Evolutionary conservation across 768 basidiomycete genomes (phyloP).

Genomic region (Tulasnella calospora): DNA sequence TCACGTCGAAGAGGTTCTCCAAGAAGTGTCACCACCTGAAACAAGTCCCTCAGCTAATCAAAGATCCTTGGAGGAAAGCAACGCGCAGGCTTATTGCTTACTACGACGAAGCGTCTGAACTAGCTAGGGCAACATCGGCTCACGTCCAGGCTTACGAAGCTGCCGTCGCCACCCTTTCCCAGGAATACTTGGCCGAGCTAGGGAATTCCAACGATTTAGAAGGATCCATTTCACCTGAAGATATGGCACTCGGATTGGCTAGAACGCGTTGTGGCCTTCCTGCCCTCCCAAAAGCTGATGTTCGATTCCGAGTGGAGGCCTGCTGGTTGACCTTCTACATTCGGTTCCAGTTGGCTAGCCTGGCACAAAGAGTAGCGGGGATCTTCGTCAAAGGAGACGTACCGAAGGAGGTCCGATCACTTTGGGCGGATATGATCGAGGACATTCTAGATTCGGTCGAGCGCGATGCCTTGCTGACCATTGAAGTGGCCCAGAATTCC

Average conservation of each 20-base stretch:
- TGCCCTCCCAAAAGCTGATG: constrained; percentile 51
- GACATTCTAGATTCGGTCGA: constrained; percentile 49
- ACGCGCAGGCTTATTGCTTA: constrained; percentile 39
- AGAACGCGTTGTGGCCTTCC: constrained; percentile 52
- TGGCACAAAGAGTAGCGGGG: constrained; percentile 44
- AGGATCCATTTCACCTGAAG: constrained; percentile 43
- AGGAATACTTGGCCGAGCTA: constrained; percentile 42
- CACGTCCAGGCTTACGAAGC: constrained; percentile 60
- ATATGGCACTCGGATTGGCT: constrained; percentile 52
- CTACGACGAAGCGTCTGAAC: constrained; percentile 41
- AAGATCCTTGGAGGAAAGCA: constrained; percentile 41
- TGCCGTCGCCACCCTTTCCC: constrained; percentile 50
- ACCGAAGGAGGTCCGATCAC: constrained; percentile 26
- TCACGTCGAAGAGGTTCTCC: not conserved
- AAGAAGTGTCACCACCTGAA: not conserved
- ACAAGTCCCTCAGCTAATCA: constrained; percentile 30
- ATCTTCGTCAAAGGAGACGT: constrained; percentile 29
- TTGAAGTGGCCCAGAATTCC: constrained; percentile 46
- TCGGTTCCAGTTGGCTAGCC: constrained; percentile 46
- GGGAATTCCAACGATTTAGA: constrained; percentile 33
- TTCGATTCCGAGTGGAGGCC: constrained; percentile 57
- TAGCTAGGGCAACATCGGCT: constrained; percentile 49
- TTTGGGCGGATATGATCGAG: constrained; percentile 46
- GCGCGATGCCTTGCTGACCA: constrained; percentile 47
- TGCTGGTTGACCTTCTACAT: constrained; percentile 52